A percentile compares a stretch with the other conserved stretches of the same genome.
phyloP scores from a whole-genome alignment of 1,284 basidiomycete species.

The Ustilago sp. region DNA sequence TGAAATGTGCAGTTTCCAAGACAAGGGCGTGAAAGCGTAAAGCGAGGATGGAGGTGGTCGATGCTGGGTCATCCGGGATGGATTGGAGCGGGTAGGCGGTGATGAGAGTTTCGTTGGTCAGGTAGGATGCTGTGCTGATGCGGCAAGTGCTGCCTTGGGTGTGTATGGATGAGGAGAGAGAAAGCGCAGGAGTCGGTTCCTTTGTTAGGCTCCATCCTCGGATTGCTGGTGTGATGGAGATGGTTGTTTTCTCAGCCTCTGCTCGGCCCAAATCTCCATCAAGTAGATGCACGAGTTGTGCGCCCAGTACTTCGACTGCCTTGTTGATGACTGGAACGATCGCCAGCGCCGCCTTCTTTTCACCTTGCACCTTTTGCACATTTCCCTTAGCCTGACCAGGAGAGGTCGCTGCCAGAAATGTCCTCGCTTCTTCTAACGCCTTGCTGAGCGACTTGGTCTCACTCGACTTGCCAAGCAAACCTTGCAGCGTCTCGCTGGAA shows the following conservation, averaged over 20 bases:
- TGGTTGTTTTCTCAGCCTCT: constrained; percentile 1
- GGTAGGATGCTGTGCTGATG: constrained; percentile 10
- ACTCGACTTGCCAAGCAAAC: not conserved
- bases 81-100: constrained; percentile 16
- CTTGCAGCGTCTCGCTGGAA: constrained; percentile 7
- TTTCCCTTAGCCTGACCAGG: not conserved
- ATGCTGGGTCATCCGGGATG: not conserved
- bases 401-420: constrained; percentile 13
- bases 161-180: constrained; percentile 16
- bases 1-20: constrained; percentile 2
- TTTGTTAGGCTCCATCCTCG: not conserved
- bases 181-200: constrained; percentile 20
- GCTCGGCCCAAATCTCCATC: constrained; percentile 10
- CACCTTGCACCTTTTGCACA: not conserved
- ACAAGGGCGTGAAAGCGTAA: constrained; percentile 4
- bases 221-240: not conserved
- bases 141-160: not conserved
- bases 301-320: constrained; percentile 25
- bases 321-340: constrained; percentile 17
- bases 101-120: constrained; percentile 6
- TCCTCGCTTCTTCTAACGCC: constrained; percentile 14
- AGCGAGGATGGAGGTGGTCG: constrained; percentile 9
- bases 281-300: constrained; percentile 15
- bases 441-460: not conserved
- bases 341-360: constrained; percentile 10